Base-by-base conservation (phyloP, 108 stramenopile species). In the Chaetoceros tenuissimus region DNA sequence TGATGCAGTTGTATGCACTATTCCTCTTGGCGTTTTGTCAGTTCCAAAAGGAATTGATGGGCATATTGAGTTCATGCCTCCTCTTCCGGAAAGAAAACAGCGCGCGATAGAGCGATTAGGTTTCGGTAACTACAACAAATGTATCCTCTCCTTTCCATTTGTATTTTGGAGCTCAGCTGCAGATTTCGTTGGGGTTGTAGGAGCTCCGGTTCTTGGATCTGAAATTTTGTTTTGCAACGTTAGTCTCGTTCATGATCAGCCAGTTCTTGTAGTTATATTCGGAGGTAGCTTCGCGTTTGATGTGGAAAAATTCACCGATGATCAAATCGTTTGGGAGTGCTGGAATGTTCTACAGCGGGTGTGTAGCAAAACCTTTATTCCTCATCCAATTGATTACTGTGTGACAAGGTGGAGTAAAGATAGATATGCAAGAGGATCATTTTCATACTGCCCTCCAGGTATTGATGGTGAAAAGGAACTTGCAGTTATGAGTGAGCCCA, bases 11-110 rank as follows among this genome's bases (percentile, higher is more conserved):
- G 66, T 96, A 31, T 82, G 88, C 22, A 92, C 95, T 10, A 52
- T 92, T 18, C 95, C 95, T 21, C 66, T 94, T 27, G 92, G 91
- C 2, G 81, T 94, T 34, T 64, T 96, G 44, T 92, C 92, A 46
- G 28, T 81, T 17, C 74, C 81, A 31, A 56, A 27, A 21, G 60
- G 62, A 7, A 26, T 59, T 17, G 73, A 78, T 0, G 74, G 79
- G 0, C 74, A 82, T 45, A 64, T 93, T 17, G 51, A 64, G 18
- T 95, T 95, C 45, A 56, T 28, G 24, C 94, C 94, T 18, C 75
- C 90, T 5, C 74, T 96, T 48, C 72, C 88, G 2, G 48, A 48
- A 0, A 24, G 52, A 24, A 96, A 96, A 64, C 67, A 51, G 48
- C 65, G 64, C 46, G 94, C 95, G 51, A 77, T 96, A 43, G 55